phyloP scores from a whole-genome alignment of 257 asterid species.

The Solanum neorickii region DNA sequence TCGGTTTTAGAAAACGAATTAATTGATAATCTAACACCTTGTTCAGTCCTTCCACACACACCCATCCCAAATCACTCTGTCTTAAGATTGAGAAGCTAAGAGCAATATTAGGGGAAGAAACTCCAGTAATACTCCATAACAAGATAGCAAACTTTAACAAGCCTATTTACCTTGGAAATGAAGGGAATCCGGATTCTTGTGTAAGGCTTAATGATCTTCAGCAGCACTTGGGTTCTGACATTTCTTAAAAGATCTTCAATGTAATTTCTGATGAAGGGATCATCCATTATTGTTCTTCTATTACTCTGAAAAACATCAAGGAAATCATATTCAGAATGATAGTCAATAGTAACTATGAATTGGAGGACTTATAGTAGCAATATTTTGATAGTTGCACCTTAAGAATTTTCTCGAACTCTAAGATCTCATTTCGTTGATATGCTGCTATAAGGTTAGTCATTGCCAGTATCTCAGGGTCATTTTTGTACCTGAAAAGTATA shows the following conservation, averaged over 20 bases:
- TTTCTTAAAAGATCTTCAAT: constrained; percentile 97
- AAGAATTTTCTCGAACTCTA: constrained; percentile 92
- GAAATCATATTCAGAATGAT: not conserved
- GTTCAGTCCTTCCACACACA: not conserved
- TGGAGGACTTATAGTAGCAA: not conserved
- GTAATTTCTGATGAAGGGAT: constrained; percentile 87
- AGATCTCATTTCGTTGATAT: constrained; percentile 89
- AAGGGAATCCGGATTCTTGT: constrained; percentile 92
- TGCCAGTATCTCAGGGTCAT: constrained; percentile 93
- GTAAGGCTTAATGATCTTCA: constrained; percentile 95
- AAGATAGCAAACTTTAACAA: not conserved
- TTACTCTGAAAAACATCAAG: constrained; percentile 52
- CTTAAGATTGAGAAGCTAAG: not conserved
- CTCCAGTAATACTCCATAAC: not conserved
- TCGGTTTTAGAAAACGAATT: not conserved
- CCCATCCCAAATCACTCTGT: not conserved
- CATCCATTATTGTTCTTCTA: constrained; percentile 97
- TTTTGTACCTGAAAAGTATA: constrained; percentile 54
- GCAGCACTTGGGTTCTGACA: constrained; percentile 95
- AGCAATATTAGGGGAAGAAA: not conserved
- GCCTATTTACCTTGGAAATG: constrained; percentile 63
- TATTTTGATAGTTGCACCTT: constrained; percentile 41
- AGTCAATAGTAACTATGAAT: not conserved
- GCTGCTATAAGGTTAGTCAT: constrained; percentile 98
- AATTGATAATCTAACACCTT: too few species aligned